Conservation (phyloP, 371 early-diverging fungal species). For the Capillidium heterosporum region DNA sequence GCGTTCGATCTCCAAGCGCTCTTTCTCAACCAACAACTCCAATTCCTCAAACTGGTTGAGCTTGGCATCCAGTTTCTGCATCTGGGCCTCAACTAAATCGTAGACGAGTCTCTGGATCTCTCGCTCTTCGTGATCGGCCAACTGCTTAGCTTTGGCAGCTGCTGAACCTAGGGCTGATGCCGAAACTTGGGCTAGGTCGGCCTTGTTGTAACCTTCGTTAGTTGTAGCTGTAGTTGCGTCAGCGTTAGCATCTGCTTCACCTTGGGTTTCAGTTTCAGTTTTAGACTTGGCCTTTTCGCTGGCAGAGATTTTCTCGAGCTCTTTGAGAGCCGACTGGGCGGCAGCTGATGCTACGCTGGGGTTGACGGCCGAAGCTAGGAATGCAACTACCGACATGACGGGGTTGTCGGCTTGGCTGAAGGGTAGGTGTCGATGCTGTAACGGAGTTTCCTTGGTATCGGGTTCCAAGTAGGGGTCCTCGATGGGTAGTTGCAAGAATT, state of each 20-base stretch:
- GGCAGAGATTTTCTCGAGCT: conserved; percentile 14
- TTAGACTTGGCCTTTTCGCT: conserved; percentile 7
- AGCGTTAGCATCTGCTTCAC: conserved; percentile 4
- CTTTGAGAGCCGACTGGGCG: conserved; percentile 48
- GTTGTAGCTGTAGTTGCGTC: conserved; percentile 4
- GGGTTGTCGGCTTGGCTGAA: conserved; percentile 89
- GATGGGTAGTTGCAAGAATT: conserved; percentile 91
- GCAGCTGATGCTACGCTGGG: conserved; percentile 82
- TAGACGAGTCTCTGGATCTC: conserved; percentile 64
- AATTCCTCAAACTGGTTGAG: conserved; percentile 81
- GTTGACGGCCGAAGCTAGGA: conserved; percentile 80
- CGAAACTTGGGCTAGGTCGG: conserved; percentile 32
- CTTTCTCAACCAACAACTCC: conserved; percentile 68
- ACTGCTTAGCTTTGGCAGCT: conserved; percentile 42
- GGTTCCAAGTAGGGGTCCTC: conserved; percentile 65
- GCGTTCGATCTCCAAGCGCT: conserved; percentile 58
- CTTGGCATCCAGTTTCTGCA: conserved; percentile 75
- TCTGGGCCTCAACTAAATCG: conserved; percentile 63
- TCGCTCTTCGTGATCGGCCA: conserved; percentile 52
- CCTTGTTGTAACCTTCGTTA: conserved; percentile 20
- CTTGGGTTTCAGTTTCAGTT: neutral
- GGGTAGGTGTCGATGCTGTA: conserved; percentile 51
- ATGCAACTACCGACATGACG: conserved; percentile 87
- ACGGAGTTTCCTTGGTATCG: conserved; percentile 17
- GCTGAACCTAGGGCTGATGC: conserved; percentile 44